Evolutionary conservation across 192 early-diverging fungal species (phyloP), one percentile per base, ranked within the genome.

Genomic region (Podila epicladia): DNA sequence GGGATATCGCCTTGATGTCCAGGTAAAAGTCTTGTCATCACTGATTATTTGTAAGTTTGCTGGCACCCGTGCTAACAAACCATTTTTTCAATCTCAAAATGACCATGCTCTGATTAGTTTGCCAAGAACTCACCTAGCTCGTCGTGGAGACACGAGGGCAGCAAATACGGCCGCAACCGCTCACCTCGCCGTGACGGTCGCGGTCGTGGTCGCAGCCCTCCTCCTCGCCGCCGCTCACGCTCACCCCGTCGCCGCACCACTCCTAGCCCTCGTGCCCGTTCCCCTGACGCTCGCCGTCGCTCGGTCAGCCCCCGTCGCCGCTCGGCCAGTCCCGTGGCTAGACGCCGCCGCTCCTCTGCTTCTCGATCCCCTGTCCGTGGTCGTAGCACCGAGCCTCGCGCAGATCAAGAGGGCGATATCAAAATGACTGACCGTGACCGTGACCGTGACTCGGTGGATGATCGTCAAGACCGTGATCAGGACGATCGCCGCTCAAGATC

Each of bases 41-140:
- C 12, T 45, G 41, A 45, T 15, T 45, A 45, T 45, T 12, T 4
- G 15, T 12, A 15, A 13, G 41, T 13, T 61, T 31, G 22, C 19
- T 61, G 29, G 12, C 2, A 24, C 5, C 53, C 53, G 8, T 22
- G 8, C 1, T 9, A n/a, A n/a, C n/a, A 22, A 55, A 24, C 53
- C 5, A 12, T 53, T 53, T 17, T n/a, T 20, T 53, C 50, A 55
- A 5, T 33, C 33, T 33, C 33, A 55, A 51, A 51, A 55, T 22
- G n/a, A 55, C 6, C 11, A 5, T 17, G 3, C 41, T 12, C 41
- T 45, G 12, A 45, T 12, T 69, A 92, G 88, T 97, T 93, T 94
- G 96, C 96, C 60, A 95, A 95, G 83, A 94, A 93, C 57, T 85
- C 94, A 29, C 95, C 95, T 3, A 89, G 91, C 63, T 82, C 91